Evolutionary conservation across 2,329 filamentous ascomycete genomes (phyloP).

Genomic region (Lecanosticta acicola): DNA sequence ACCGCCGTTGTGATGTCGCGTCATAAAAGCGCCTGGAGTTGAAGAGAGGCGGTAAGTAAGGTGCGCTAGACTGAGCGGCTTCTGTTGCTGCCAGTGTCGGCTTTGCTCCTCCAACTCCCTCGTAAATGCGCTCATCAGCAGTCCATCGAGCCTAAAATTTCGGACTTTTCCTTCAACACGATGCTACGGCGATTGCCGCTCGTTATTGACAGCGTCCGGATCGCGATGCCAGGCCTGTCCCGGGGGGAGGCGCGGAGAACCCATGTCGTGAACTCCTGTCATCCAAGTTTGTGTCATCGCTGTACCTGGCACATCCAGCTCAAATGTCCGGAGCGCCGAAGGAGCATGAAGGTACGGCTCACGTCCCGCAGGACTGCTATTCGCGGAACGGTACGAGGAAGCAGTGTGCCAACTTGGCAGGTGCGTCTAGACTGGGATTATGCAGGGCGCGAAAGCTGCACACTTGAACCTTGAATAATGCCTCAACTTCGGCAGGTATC

Average conservation of each 20-base stretch:
- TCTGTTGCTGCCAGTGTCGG: neutral
- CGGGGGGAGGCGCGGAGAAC: constrained; percentile 12
- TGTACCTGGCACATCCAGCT: neutral
- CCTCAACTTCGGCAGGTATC: constrained; percentile 5
- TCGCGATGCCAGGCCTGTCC: constrained; percentile 12
- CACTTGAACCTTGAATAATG: constrained; percentile 1
- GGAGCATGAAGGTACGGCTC: too few relatives aligned
- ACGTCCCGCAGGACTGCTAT: neutral
- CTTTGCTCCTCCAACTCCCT: neutral
- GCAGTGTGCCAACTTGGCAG: neutral
- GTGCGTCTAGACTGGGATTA: neutral
- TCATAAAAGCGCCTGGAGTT: neutral
- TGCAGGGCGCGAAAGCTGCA: neutral
- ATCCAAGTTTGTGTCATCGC: neutral
- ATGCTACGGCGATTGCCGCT: constrained; percentile 5
- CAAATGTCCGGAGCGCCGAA: neutral
- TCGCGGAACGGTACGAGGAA: neutral
- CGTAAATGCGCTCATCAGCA: too few relatives aligned
- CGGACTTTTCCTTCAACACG: neutral
- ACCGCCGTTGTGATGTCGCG: neutral
- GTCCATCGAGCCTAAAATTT: constrained; percentile 1
- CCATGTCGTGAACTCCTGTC: constrained; percentile 2
- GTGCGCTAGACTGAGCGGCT: too few relatives aligned
- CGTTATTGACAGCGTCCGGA: constrained; percentile 3
- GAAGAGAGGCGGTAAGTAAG: neutral